Conservation (phyloP, 768 basidiomycete species). For the Russula compacta region DNA sequence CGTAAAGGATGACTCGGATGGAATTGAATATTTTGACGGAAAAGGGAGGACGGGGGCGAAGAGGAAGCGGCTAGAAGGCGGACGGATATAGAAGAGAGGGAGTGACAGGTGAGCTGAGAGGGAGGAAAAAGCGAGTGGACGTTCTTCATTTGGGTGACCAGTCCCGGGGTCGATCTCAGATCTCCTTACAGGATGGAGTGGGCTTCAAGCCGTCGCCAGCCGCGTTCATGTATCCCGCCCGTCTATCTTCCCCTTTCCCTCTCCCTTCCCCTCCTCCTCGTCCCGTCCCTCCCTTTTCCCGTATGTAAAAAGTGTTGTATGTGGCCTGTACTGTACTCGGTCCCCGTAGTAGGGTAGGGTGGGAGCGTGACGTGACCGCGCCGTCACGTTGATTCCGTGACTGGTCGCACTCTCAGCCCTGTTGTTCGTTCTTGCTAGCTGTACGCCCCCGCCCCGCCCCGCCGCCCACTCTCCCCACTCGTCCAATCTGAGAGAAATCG, state of each 20-base stretch:
- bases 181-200: constrained; percentile 22
- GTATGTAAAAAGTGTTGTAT: constrained; percentile 16
- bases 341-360: constrained; percentile 13
- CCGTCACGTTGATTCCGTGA: constrained; percentile 18
- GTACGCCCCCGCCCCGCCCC: constrained; percentile 11
- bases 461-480: not conserved
- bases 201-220: constrained; percentile 21
- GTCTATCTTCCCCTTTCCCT: constrained; percentile 18
- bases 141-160: constrained; percentile 21
- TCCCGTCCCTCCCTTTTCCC: constrained; percentile 20
- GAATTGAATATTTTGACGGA: not conserved
- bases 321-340: constrained; percentile 4
- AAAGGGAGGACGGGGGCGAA: constrained; percentile 2
- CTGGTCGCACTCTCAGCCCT: constrained; percentile 10
- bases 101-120: constrained; percentile 13
- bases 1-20: not conserved
- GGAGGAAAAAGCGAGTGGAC: constrained; percentile 18
- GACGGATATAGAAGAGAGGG: constrained; percentile 17
- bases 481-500: constrained; percentile 2
- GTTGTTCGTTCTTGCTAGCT: constrained; percentile 17
- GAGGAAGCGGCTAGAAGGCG: constrained; percentile 12
- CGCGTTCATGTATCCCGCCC: constrained; percentile 21
- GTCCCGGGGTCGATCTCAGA: constrained; percentile 21
- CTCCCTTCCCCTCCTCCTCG: constrained; percentile 15
- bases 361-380: constrained; percentile 19